Percentiles rank a stretch among this genome's conserved stretches.
Evolutionary conservation across 73 alveolate species (phyloP).

Genomic region (Paramecium primaurelia): DNA sequence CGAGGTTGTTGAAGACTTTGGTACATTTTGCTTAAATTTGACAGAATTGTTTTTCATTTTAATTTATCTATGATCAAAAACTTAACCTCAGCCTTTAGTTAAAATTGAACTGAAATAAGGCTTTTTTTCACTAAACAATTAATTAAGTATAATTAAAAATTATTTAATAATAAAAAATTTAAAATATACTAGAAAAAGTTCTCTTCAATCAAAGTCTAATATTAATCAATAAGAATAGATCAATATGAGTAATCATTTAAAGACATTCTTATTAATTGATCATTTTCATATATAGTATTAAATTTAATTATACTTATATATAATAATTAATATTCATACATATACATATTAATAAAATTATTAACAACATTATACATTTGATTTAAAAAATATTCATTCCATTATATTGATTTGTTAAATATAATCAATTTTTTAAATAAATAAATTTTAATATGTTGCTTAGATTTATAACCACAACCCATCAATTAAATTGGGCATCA

Average conservation of each 20-base stretch:
- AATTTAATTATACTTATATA: background rate
- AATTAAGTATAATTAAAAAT: background rate
- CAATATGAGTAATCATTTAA: background rate
- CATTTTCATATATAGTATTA: background rate
- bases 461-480: background rate
- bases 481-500: background rate
- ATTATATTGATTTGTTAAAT: background rate
- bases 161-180: background rate
- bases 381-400: background rate
- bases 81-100: background rate
- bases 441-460: background rate
- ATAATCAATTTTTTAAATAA: background rate
- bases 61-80: background rate
- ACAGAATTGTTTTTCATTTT: constrained; percentile 25
- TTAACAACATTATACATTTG: too few species aligned
- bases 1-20: constrained; percentile 30
- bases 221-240: background rate
- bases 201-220: background rate
- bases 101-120: background rate
- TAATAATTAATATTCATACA: background rate
- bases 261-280: background rate
- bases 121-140: background rate
- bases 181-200: background rate
- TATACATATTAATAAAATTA: background rate
- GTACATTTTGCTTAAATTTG: background rate